A percentile compares a stretch with the other conserved stretches of the same genome.
Evolutionary conservation across 2,329 filamentous ascomycete genomes (phyloP).

Genomic region (Colletotrichum endophyticum): DNA sequence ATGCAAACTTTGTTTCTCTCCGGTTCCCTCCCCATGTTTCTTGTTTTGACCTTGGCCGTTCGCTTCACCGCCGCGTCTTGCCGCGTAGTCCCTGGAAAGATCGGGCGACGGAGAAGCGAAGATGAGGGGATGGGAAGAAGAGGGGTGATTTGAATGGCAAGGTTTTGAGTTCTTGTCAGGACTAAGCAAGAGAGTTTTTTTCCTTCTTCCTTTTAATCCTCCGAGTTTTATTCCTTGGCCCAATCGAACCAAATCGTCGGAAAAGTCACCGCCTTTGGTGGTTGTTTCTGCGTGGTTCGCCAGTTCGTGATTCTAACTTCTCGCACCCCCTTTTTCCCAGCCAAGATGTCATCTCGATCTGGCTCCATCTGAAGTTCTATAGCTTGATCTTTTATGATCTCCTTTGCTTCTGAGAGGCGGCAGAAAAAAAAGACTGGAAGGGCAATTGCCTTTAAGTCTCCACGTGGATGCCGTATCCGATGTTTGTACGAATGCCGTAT

Average conservation of each 20-base stretch:
- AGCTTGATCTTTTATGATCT: not conserved
- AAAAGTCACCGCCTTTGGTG: not conserved
- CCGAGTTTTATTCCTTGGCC: not conserved
- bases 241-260: not conserved
- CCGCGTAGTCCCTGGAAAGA: not conserved
- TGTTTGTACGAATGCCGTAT: not conserved
- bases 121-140: not conserved
- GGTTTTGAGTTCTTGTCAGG: not conserved
- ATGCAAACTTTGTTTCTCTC: not conserved
- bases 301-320: not conserved
- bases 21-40: not conserved
- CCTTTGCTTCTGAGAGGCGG: not conserved
- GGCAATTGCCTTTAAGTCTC: not conserved
- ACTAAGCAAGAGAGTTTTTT: slow-evolving; percentile 9
- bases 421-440: not conserved
- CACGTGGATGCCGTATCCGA: not conserved
- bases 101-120: not conserved
- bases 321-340: not conserved
- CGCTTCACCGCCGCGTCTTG: not conserved
- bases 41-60: not conserved
- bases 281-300: not conserved
- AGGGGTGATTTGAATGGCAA: not conserved
- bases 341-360: not conserved
- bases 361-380: not conserved
- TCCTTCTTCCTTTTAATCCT: not conserved